phyloP scores from a whole-genome alignment of 179 eudicot species.

The Beta corolliflora region DNA sequence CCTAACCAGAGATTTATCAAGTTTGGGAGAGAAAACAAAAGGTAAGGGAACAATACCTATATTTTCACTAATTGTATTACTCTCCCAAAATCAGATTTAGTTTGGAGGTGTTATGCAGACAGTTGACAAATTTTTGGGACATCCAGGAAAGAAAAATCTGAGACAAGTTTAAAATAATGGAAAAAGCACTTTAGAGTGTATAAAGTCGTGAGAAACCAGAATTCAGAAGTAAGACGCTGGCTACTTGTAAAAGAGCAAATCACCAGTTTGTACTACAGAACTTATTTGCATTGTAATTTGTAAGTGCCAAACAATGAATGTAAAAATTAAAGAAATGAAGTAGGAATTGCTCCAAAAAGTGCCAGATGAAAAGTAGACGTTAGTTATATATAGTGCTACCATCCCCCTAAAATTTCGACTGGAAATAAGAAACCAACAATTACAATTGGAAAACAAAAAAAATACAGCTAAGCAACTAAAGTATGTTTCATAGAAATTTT shows the following conservation, averaged over 20 bases:
- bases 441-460: neutral
- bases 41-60: neutral
- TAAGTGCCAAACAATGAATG: neutral
- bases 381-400: neutral
- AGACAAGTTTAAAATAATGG: neutral
- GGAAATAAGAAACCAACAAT: neutral
- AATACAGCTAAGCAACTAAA: neutral
- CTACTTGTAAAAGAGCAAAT: neutral
- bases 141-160: neutral
- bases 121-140: neutral
- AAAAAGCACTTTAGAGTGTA: neutral
- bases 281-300: neutral
- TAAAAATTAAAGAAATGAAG: neutral
- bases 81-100: too few relatives aligned
- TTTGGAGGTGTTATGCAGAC: neutral
- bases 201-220: neutral
- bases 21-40: neutral
- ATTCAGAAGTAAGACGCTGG: neutral
- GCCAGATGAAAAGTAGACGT: neutral
- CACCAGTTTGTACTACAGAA: neutral
- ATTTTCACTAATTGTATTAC: neutral
- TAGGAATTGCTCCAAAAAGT: neutral
- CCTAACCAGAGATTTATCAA: too few relatives aligned
- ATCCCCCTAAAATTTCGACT: neutral
- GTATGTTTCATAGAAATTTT: neutral